Percentiles rank a stretch among this genome's conserved stretches.
Conservation (phyloP, 768 basidiomycete genomes). For the Boletus sensibilis region DNA sequence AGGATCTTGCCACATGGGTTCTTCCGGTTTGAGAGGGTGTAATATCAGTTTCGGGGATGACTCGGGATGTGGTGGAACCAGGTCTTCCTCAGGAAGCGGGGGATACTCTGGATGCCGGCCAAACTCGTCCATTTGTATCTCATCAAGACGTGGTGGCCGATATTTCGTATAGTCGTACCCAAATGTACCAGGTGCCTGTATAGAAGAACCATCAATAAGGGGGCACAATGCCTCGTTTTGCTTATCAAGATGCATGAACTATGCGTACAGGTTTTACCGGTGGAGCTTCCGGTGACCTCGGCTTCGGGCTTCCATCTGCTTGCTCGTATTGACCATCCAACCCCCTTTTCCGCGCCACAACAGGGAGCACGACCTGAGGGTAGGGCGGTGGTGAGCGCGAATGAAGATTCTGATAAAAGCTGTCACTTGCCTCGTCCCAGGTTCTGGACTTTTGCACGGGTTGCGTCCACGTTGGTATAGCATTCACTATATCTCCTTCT, state of each 20-base stretch:
- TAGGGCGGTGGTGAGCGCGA: constrained; percentile 5
- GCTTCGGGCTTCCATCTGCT: constrained; percentile 65
- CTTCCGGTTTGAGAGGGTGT: constrained; percentile 29
- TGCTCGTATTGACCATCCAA: constrained; percentile 67
- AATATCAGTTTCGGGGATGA: constrained; percentile 12
- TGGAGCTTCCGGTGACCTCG: constrained; percentile 40
- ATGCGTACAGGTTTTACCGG: constrained; percentile 57
- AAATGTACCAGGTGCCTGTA: constrained; percentile 79
- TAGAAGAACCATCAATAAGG: constrained; percentile 4
- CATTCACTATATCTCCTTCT: constrained; percentile 57
- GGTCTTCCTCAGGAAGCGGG: constrained; percentile 13
- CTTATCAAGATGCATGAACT: background rate
- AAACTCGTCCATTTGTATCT: constrained; percentile 69
- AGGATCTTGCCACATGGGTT: constrained; percentile 28
- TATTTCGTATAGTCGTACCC: constrained; percentile 75
- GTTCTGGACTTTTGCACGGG: constrained; percentile 65
- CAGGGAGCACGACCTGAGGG: constrained; percentile 74
- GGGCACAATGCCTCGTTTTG: background rate
- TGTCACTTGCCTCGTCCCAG: constrained; percentile 74
- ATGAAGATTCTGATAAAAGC: background rate
- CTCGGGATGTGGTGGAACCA: background rate
- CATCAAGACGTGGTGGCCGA: constrained; percentile 44
- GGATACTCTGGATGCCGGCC: constrained; percentile 40
- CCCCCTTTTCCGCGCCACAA: constrained; percentile 81
- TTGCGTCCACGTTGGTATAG: constrained; percentile 82